Evolutionary conservation across 345 rosid genomes (phyloP).

Genomic region (Murraya koenigii): DNA sequence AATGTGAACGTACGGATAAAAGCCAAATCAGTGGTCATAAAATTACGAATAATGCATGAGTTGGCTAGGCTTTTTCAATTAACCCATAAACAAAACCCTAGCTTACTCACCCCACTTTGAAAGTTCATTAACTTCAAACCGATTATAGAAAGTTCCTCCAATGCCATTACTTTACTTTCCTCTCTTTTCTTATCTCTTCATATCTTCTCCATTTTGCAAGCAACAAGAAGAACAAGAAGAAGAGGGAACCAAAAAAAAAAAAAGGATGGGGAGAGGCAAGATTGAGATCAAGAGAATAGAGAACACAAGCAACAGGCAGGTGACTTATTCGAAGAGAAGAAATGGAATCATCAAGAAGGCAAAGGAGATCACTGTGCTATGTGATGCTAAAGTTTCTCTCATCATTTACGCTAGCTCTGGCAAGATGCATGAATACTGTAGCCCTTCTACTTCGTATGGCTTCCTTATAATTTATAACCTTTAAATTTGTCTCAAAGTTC

Average conservation of each 20-base stretch:
- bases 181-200: slow-evolving; percentile 13
- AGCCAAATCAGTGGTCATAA: slow-evolving; percentile 19
- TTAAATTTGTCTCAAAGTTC: not conserved
- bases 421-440: slow-evolving; percentile 62
- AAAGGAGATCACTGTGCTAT: slow-evolving; percentile 68
- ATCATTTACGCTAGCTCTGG: slow-evolving; percentile 63
- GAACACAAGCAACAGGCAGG: slow-evolving; percentile 70
- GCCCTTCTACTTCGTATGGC: slow-evolving; percentile 40
- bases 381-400: slow-evolving; percentile 81
- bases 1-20: slow-evolving; percentile 26
- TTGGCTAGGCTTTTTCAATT: slow-evolving; percentile 41
- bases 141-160: slow-evolving; percentile 32
- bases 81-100: slow-evolving; percentile 43
- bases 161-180: slow-evolving; percentile 8
- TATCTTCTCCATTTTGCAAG: slow-evolving; percentile 15
- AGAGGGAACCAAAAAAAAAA: too few species aligned
- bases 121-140: slow-evolving; percentile 54
- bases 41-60: not conserved
- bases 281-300: slow-evolving; percentile 84
- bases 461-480: not conserved
- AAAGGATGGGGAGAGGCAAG: slow-evolving; percentile 74
- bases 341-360: slow-evolving; percentile 76
- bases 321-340: slow-evolving; percentile 72
- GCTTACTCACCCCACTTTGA: slow-evolving; percentile 39
- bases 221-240: not conserved